A percentile compares a stretch with the other conserved stretches of the same genome.
phyloP scores from a whole-genome alignment of 192 early-diverging fungal species.

The Chytriomyces sp. region DNA sequence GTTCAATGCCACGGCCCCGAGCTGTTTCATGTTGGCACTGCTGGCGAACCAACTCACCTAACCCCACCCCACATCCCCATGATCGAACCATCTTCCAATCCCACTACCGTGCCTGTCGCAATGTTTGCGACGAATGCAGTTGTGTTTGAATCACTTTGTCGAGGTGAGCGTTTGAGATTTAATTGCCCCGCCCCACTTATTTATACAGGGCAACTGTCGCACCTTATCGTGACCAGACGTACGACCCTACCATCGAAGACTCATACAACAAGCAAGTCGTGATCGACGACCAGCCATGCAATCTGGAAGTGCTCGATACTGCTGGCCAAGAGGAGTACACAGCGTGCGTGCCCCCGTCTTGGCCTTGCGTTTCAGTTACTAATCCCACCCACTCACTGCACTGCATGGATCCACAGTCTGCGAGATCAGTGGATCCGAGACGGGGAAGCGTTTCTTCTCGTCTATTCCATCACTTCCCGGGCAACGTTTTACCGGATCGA shows the following conservation, averaged over 20 bases:
- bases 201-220: neutral
- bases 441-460: conserved; percentile 93
- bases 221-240: conserved; percentile 43
- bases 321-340: conserved; percentile 95
- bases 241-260: conserved; percentile 98
- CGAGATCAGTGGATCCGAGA: conserved; percentile 97
- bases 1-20: neutral
- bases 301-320: conserved; percentile 94
- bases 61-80: no score
- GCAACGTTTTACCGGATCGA: conserved; percentile 91
- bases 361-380: conserved; percentile 8
- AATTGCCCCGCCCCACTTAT: conserved; percentile 4
- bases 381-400: conserved; percentile 1
- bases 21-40: neutral
- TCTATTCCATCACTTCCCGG: conserved; percentile 91
- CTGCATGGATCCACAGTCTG: conserved; percentile 47
- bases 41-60: no score
- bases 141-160: conserved; percentile 60
- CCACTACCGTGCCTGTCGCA: neutral
- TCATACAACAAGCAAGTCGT: conserved; percentile 97
- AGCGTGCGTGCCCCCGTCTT: conserved; percentile 48
- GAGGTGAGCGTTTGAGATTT: conserved; percentile 31
- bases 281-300: conserved; percentile 85
- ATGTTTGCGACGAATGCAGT: conserved; percentile 23
- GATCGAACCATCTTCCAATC: neutral